phyloP scores from a whole-genome alignment of 1,284 basidiomycete species.

The Hortiboletus rubellus region DNA sequence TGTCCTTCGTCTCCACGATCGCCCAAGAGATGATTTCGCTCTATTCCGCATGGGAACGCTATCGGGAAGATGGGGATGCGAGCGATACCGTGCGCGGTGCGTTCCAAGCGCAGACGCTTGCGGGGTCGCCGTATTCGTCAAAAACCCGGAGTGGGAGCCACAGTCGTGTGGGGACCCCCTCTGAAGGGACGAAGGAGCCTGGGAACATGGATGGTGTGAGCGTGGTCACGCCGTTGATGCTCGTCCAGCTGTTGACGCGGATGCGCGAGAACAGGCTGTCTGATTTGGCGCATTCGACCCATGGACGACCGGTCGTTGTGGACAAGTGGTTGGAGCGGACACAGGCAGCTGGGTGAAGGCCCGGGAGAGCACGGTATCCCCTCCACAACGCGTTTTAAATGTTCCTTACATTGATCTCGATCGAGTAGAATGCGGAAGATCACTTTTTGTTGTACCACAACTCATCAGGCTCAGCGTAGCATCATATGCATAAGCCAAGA shows the following conservation, averaged over 20 bases:
- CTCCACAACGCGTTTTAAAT: neutral
- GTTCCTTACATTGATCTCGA: neutral
- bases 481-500: neutral
- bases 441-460: neutral
- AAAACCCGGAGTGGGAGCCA: slow-evolving; percentile 26
- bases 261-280: slow-evolving; percentile 71
- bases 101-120: slow-evolving; percentile 8
- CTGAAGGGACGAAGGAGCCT: slow-evolving; percentile 16
- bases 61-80: slow-evolving; percentile 58
- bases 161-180: slow-evolving; percentile 25
- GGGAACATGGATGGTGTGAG: slow-evolving; percentile 14
- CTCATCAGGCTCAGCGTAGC: neutral
- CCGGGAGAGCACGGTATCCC: neutral
- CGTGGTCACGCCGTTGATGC: slow-evolving; percentile 52
- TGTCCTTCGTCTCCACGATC: slow-evolving; percentile 81
- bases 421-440: neutral
- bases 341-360: slow-evolving; percentile 53
- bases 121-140: slow-evolving; percentile 21
- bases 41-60: slow-evolving; percentile 86
- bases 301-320: slow-evolving; percentile 49
- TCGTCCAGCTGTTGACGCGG: slow-evolving; percentile 54
- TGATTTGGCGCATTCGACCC: slow-evolving; percentile 57
- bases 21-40: slow-evolving; percentile 88
- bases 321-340: slow-evolving; percentile 71
- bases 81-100: slow-evolving; percentile 28